Conservation (phyloP, 768 basidiomycete species). For the Phlebiopsis gigantea region DNA sequence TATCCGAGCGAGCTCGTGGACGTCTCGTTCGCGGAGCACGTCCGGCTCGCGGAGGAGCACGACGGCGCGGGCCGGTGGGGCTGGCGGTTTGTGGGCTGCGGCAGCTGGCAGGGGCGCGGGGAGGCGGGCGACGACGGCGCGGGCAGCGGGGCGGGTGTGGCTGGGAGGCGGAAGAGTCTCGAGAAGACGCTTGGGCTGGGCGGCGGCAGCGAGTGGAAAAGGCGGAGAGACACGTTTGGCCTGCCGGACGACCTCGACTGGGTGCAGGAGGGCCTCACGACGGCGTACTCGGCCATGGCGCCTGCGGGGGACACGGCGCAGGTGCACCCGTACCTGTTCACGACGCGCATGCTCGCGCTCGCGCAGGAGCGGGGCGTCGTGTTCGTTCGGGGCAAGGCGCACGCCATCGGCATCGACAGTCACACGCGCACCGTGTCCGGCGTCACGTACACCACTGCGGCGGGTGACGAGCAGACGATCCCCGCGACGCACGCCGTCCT, state of each 20-base stretch:
- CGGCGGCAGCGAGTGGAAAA: conserved; percentile 10
- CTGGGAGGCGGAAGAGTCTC: conserved; percentile 37
- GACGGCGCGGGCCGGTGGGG: conserved; percentile 75
- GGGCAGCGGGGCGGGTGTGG: conserved; percentile 26
- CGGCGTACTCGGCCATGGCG: conserved; percentile 58
- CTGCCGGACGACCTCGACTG: conserved; percentile 30
- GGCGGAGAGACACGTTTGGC: conserved; percentile 13
- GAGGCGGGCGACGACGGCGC: conserved; percentile 24
- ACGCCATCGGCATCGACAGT: conserved; percentile 37
- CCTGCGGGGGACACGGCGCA: conserved; percentile 58
- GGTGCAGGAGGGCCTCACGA: conserved; percentile 46
- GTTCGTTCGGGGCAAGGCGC: conserved; percentile 42
- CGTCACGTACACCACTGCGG: conserved; percentile 34
- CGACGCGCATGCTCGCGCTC: conserved; percentile 63
- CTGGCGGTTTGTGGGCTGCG: conserved; percentile 71
- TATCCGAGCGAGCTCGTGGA: conserved; percentile 64
- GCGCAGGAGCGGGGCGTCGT: conserved; percentile 50
- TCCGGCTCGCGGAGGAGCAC: conserved; percentile 63
- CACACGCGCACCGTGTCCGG: conserved; percentile 36
- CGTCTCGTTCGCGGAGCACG: conserved; percentile 72
- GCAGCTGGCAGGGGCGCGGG: conserved; percentile 66
- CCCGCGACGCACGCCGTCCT: conserved; percentile 68
- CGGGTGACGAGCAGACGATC: conserved; percentile 29
- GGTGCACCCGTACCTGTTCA: conserved; percentile 73
- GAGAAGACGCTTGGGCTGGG: conserved; percentile 51